Base-by-base conservation (phyloP, 2,329 filamentous ascomycete species). In the Furcasterigmium furcatum region DNA sequence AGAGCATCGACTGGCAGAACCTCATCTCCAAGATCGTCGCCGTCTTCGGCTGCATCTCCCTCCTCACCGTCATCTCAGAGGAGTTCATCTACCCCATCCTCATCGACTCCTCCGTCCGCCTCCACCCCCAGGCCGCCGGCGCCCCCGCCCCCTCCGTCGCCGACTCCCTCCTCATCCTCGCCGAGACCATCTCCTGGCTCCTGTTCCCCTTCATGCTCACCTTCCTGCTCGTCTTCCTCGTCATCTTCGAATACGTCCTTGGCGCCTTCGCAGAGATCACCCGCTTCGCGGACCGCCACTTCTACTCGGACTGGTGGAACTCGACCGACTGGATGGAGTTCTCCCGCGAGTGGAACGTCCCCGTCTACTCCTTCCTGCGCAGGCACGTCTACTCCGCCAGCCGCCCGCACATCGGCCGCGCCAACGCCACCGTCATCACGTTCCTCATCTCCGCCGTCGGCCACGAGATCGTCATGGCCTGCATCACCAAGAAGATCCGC, bases 191-290 rank as follows among this genome's bases (percentile, higher is more conserved):
- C 60, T 92, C 87, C 46, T 84, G 88, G 74, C 81, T 99, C 16
- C 79, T 99, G 19, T 97, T 96, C 67, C 94, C 94, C 4, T 99
- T 97, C 66, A 96, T 96, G 89, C 78, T 97, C 50, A 95, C 86
- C 4, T 95, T 97, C 64, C 74, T 97, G 5, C 82, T 97, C 40
- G 91, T 97, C 45, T 99, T 99, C 72, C 83, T 99, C 47, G 91
- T 96, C 65, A 97, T 97, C 58, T 99, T 97, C 65, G 94, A 99
- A 66, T 99, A 97, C 66, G 80, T 96, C 10, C 81, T 97, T 27
- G 94, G 92, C 47, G 91, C 91, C 40, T 96, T 95, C 59, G 94
- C 91, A 13, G 94, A 99, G 65, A 88, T 97, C 55, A 96, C 91
- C 16, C 79, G 85, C 57, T 97, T 97, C 64, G 92, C 87, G 43